Evolutionary conservation across 108 stramenopile species (phyloP), one percentile per base, ranked within the genome.

Genomic region (Schizochytrium sp.): DNA sequence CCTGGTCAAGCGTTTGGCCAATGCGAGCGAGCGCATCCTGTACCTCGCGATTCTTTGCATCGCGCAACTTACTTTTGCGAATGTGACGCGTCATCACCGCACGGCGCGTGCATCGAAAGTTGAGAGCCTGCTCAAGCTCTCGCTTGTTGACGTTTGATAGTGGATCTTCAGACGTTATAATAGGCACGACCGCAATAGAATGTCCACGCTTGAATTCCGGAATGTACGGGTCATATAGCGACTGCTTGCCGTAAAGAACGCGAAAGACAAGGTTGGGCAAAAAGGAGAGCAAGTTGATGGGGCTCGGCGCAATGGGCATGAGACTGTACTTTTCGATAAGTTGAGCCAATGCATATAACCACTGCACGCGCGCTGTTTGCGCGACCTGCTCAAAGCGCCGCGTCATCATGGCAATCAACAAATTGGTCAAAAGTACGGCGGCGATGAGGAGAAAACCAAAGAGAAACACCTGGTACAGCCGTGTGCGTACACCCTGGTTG

Each of bases 361-460:
- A 83, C 23, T 83, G 48, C 10, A 83, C 76, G 16, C 76, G 76
- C 6, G 76, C 76, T 4, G 76, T 83, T 23, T 83, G 76, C 4
- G 45, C 48, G n/a, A 83, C 76, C n/a, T 47, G 45, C 28, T 83
- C 76, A 34, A 83, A 83, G 25, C 76, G 76, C n/a, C 51, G 45
- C 28, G 76, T 83, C 76, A 83, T 83, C 76, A 83, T 53, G 12
- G 76, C 76, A 53, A 83, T 83, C 6, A 83, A 45, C 6, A 83
- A 23, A 34, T 83, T 83, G 8, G 76, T 47, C 19, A 83, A 28
- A 12, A 83, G 51, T 0, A 83, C 51, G 43, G 76, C 76, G 51
- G 76, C 76, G 19, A 83, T 47, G 25, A 83, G 76, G 43, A 83
- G 51, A 83, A 83, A 83, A 6, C 45, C 45, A 53, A 83, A 83